Evolutionary conservation across 345 rosid genomes (phyloP).

Genomic region (Aegle marmelos): DNA sequence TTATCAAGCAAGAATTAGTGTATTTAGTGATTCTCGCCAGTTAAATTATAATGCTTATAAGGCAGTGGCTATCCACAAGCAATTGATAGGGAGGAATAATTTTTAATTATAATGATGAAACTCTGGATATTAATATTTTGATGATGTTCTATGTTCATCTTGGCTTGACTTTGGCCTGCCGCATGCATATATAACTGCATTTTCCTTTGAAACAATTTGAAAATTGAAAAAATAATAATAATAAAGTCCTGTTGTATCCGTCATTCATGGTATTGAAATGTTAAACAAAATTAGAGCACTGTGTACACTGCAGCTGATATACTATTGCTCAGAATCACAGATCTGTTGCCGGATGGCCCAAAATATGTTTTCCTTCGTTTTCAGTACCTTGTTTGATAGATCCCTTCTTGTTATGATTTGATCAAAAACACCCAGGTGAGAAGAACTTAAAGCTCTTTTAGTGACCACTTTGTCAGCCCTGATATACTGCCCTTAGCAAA

Average conservation of each 20-base stretch:
- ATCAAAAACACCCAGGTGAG: neutral
- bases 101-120: neutral
- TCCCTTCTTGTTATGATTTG: neutral
- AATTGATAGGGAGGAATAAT: neutral
- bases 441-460: neutral
- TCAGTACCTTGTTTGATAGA: neutral
- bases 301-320: neutral
- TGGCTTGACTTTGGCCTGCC: neutral
- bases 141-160: neutral
- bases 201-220: neutral
- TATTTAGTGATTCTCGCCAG: neutral
- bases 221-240: too few relatives aligned
- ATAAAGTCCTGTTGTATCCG: neutral
- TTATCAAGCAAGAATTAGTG: neutral
- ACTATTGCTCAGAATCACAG: too few relatives aligned
- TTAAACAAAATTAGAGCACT: neutral
- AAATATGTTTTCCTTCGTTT: neutral
- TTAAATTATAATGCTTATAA: neutral
- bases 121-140: neutral
- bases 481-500: neutral
- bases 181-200: neutral
- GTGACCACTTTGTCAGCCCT: neutral
- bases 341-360: neutral
- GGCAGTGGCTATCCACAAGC: neutral
- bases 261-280: neutral